phyloP scores from a whole-genome alignment of 2,329 filamentous ascomycete genomes.

The Claviceps spartinae region DNA sequence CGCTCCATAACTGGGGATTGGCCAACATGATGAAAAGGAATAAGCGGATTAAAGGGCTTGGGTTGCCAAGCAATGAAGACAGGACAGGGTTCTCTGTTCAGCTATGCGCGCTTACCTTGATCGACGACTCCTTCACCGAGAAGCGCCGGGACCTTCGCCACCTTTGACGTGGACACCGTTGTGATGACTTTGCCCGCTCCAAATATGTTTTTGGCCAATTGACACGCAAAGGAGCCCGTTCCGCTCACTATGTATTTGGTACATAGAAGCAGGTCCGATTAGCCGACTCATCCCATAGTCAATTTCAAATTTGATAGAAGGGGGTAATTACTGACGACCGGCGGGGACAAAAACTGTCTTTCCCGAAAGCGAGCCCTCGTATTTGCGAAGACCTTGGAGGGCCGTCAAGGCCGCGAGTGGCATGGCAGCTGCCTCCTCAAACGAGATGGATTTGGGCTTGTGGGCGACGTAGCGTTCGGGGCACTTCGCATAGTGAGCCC shows the following conservation, averaged over 20 bases:
- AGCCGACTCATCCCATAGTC: not conserved
- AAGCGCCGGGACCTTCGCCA: conserved; percentile 21
- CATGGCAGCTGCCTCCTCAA: conserved; percentile 28
- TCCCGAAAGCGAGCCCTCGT: conserved; percentile 26
- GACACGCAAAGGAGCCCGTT: conserved; percentile 18
- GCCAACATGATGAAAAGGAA: not conserved
- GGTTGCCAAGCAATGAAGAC: not conserved
- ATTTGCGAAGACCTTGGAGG: conserved; percentile 22
- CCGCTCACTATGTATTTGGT: conserved; percentile 9
- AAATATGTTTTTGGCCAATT: conserved; percentile 31
- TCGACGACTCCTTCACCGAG: conserved; percentile 26
- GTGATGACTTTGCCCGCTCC: conserved; percentile 30
- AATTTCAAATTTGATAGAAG: not conserved
- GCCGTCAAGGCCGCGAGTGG: conserved; percentile 29
- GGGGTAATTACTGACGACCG: conserved; percentile 10
- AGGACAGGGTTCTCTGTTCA: not conserved
- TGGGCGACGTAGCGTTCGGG: conserved; percentile 19
- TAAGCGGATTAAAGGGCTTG: not conserved
- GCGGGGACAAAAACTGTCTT: conserved; percentile 14
- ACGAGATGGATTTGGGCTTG: conserved; percentile 27
- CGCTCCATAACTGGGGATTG: not conserved
- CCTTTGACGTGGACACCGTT: conserved; percentile 29
- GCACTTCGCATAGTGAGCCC: conserved; percentile 23
- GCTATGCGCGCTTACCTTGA: conserved; percentile 12
- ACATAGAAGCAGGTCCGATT: not conserved